These are phyloP conservation scores for Aquilaria agallochum DNA, from an alignment of 441 rosid species.

Conservation along the genomic window DNA sequence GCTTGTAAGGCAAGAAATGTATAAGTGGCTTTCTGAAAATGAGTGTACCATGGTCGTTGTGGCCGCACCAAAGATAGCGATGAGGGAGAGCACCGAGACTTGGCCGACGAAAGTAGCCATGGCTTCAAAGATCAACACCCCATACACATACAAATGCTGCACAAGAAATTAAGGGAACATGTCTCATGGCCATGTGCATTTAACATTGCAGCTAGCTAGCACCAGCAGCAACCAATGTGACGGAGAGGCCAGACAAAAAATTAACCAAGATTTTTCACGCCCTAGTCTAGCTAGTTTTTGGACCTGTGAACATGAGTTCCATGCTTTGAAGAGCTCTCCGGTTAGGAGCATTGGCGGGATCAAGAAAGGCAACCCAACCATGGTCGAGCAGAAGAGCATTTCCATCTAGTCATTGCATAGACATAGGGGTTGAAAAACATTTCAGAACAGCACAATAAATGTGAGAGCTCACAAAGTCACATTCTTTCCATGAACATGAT, in stretches of 20 bases:
- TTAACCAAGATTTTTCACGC: not conserved
- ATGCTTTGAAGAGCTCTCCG: slow-evolving; percentile 76
- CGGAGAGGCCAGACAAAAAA: not conserved
- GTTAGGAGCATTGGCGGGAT: slow-evolving; percentile 84
- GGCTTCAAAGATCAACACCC: slow-evolving; percentile 78
- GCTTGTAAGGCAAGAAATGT: too few relatives aligned
- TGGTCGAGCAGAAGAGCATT: slow-evolving; percentile 88
- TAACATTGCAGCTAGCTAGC: slow-evolving; percentile 1
- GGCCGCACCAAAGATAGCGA: slow-evolving; percentile 91
- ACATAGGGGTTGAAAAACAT: not conserved
- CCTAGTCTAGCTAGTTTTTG: not conserved
- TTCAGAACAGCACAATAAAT: not conserved
- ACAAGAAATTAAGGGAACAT: not conserved
- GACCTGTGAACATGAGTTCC: slow-evolving; percentile 88
- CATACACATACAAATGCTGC: slow-evolving; percentile 87
- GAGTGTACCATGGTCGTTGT: slow-evolving; percentile 75
- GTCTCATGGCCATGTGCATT: too few relatives aligned
- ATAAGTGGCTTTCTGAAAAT: not conserved
- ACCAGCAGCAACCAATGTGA: not conserved
- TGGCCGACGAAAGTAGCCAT: slow-evolving; percentile 92
- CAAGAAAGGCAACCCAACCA: slow-evolving; percentile 83
- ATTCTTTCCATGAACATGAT: not conserved
- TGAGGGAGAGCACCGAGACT: slow-evolving; percentile 83
- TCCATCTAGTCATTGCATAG: slow-evolving; percentile 51
- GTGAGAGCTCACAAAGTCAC: not conserved